phyloP scores from a whole-genome alignment of 192 early-diverging fungal species.

The Blastocladiella britannica region DNA sequence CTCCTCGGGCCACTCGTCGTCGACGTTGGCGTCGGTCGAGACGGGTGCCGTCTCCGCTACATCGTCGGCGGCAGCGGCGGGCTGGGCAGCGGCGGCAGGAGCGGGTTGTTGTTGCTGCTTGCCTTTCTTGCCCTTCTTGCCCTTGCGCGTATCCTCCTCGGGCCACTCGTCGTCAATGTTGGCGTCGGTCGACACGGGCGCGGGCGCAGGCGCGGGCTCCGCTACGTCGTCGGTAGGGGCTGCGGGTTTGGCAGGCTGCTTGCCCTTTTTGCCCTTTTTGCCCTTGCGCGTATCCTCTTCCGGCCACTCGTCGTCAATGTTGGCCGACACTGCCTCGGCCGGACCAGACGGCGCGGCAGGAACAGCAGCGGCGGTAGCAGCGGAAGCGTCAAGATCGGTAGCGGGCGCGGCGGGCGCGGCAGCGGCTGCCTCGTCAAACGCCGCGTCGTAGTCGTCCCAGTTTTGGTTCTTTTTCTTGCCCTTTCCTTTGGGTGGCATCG shows the following conservation, averaged over 20 bases:
- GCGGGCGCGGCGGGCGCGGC: too few species aligned
- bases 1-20: constrained; percentile 10
- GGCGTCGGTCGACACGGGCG: too few species aligned
- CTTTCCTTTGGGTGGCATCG: constrained; percentile 9
- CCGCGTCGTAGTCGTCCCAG: not conserved
- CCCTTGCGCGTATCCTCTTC: constrained; percentile 3
- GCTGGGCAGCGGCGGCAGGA: not conserved
- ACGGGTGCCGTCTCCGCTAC: too few species aligned
- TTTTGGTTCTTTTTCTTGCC: constrained; percentile 2
- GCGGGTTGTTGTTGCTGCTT: constrained; percentile 8
- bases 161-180: constrained; percentile 8
- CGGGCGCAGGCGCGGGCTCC: too few species aligned
- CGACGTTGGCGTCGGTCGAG: too few species aligned
- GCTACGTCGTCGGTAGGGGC: too few species aligned
- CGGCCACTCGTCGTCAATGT: constrained; percentile 9
- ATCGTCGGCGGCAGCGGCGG: not conserved
- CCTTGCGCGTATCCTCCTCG: constrained; percentile 4
- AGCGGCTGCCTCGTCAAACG: not conserved
- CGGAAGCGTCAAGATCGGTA: too few species aligned
- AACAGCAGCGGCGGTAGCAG: not conserved
- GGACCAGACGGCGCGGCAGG: not conserved
- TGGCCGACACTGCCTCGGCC: too few species aligned
- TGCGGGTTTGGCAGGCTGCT: not conserved
- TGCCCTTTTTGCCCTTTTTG: constrained; percentile 3
- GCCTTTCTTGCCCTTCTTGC: constrained; percentile 4